phyloP scores from a whole-genome alignment of 164 flowering plant species.

The Sextonia rubra region DNA sequence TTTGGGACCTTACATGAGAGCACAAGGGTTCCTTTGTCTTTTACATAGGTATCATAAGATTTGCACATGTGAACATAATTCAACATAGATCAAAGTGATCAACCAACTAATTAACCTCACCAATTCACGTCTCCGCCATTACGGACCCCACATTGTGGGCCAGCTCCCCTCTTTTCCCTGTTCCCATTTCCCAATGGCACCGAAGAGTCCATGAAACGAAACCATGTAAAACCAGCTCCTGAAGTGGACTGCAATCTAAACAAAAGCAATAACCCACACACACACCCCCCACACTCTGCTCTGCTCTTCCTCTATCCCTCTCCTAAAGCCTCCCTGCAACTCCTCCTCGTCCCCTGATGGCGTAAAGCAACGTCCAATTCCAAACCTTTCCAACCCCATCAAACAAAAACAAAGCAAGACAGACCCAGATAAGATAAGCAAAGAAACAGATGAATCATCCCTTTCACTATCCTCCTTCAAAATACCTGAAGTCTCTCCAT shows the following conservation, averaged over 20 bases:
- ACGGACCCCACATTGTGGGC: background rate
- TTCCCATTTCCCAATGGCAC: too few species aligned
- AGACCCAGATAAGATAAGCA: too few species aligned
- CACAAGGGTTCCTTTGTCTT: too few species aligned
- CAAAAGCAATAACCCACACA: background rate
- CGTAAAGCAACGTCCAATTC: conserved; percentile 41
- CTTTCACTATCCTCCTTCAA: conserved; percentile 31
- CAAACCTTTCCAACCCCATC: too few species aligned
- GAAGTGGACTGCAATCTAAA: background rate
- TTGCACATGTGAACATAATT: too few species aligned
- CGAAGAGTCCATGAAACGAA: too few species aligned
- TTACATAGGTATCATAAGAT: too few species aligned
- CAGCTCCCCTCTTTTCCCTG: background rate
- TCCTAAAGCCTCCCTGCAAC: conserved; percentile 16
- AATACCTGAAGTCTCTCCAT: background rate
- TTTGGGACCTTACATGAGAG: too few species aligned
- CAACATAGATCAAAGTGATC: too few species aligned
- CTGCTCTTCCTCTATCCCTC: background rate
- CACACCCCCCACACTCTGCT: too few species aligned
- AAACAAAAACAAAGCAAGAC: too few species aligned
- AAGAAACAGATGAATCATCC: conserved; percentile 19
- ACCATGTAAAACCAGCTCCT: too few species aligned
- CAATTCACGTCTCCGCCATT: background rate
- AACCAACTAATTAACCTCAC: background rate
- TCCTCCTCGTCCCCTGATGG: conserved; percentile 26